Evolutionary conservation across 306 rosid genomes (phyloP), one percentile per base, ranked within the genome.

Genomic region (Lithocarpus polystachyus): DNA sequence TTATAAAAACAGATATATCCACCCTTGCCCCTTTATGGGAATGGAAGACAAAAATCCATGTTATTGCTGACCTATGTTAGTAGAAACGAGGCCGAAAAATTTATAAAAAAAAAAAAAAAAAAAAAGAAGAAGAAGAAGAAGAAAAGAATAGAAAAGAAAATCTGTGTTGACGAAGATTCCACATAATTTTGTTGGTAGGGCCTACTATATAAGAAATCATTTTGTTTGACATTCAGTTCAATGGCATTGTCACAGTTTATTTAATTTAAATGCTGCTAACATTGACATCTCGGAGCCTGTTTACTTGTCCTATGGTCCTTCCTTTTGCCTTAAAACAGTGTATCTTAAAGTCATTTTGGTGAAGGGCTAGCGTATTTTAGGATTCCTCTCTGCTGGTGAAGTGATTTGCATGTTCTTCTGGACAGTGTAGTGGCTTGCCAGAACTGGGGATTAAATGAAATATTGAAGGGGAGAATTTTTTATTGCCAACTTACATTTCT

Each of bases 341-440:
- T 22, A 14, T 59, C 14, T 59, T 23, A 8, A 65, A 67, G 48
- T 19, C 51, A 67, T 67, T 67, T 67, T 3, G 24, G 72, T 33
- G 72, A 67, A 67, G 52, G n/a, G 12, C 48, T 5, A 29, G 24
- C 18, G 71, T 65, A 14, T 65, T 33, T 65, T 31, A 17, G 71
- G 5, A 48, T 73, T 28, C 67, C 70, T 26, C 20, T 79, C 29
- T 8, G 56, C 74, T 54, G 45, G 71, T 55, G 54, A 28, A 52
- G n/a, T 29, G 56, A 23, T 33, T 55, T 28, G 75, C 65, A 77
- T 64, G n/a, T 26, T 20, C 53, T 22, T 31, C 48, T 31, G 51
- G 71, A 67, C 43, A 23, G 64, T 57, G 52, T 28, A 22, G 73
- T n/a, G 55, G 56, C 60, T 79, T 56, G 71, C 78, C 74, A 48